These are phyloP conservation scores for Ophiocordyceps sinensis DNA, from an alignment of 2,329 filamentous ascomycete species.

Conservation along the genomic window DNA sequence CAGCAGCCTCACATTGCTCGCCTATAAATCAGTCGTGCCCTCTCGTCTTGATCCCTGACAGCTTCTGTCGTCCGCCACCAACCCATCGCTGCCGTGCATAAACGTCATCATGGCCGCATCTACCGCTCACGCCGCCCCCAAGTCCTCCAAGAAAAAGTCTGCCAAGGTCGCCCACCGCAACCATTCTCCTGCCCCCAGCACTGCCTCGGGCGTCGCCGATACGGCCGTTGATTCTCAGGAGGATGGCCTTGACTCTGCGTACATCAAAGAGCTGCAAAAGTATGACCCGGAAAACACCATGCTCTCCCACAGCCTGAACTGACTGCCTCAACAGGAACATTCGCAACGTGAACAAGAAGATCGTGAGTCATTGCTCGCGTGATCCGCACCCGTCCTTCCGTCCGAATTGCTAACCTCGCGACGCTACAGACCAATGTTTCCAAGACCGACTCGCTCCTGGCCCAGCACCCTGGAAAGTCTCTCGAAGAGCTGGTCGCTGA, in stretches of 20 bases:
- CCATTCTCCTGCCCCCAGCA: slow-evolving; percentile 39
- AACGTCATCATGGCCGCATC: slow-evolving; percentile 43
- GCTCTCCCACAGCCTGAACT: not conserved
- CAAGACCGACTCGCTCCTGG: slow-evolving; percentile 57
- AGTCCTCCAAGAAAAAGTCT: slow-evolving; percentile 55
- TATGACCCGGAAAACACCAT: slow-evolving; percentile 26
- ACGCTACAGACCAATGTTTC: slow-evolving; percentile 46
- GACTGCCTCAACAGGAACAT: slow-evolving; percentile 49
- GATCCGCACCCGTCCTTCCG: not conserved
- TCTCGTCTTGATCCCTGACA: not conserved
- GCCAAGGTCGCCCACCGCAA: slow-evolving; percentile 35
- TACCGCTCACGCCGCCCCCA: slow-evolving; percentile 44
- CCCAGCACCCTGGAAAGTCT: slow-evolving; percentile 53
- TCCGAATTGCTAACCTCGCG: not conserved
- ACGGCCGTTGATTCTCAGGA: slow-evolving; percentile 43
- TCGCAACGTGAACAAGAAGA: slow-evolving; percentile 87
- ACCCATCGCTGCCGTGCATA: slow-evolving; percentile 1
- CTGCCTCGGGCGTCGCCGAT: slow-evolving; percentile 29
- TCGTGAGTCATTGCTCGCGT: slow-evolving; percentile 43
- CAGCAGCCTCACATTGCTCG: not conserved
- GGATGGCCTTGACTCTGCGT: slow-evolving; percentile 53
- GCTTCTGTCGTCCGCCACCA: not conserved
- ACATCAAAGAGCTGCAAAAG: slow-evolving; percentile 86
- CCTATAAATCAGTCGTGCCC: not conserved
- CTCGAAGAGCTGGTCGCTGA: slow-evolving; percentile 58